Base-by-base conservation (phyloP, 768 basidiomycete species). In the Favolaschia claudopus region DNA sequence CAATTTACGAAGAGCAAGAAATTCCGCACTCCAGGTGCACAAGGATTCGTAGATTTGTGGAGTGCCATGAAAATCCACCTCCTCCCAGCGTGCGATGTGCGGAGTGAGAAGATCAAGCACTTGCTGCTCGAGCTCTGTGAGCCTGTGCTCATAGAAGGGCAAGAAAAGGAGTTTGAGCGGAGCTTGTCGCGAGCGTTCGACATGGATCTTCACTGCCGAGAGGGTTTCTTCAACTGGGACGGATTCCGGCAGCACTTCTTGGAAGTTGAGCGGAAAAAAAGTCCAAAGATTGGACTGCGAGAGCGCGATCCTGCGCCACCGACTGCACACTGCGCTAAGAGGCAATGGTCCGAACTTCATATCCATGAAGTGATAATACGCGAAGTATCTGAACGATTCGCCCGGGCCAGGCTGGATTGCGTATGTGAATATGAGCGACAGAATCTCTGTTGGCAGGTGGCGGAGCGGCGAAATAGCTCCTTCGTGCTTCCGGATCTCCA, bases 241-340 rank as follows among this genome's bases (percentile, higher is more conserved):
- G n/a, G n/a, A n/a, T n/a, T n/a, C n/a, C n/a, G n/a, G n/a, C n/a
- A n/a, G n/a, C n/a, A n/a, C n/a, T n/a, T 19, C 3, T 6, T 32
- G 3, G 31, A 31, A 33, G 31, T 39, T 0, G 28, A 56, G 27
- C 8, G 46, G n/a, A n/a, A n/a, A n/a, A n/a, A n/a, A n/a, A 2
- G 31, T 42, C 56, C 47, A 58, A 10, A 58, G 24, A 31, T 1
- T 1, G 1, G 56, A 27, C 32, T 39, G 33, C 5, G 37, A 47
- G 4, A 50, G 4, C 14, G 20, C 27, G 31, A 44, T 50, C 4
- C 24, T n/a, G 12, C 56, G 31, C 56, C 56, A 58, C 14, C 48
- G 56, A 27, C 39, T 33, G 27, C 40, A 58, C 7, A 58, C 56
- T 31, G 38, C 47, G 34, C 56, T 58, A 2, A 44, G 14, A 44